phyloP scores from a whole-genome alignment of 768 basidiomycete species.

The Tylopilus intermedius region DNA sequence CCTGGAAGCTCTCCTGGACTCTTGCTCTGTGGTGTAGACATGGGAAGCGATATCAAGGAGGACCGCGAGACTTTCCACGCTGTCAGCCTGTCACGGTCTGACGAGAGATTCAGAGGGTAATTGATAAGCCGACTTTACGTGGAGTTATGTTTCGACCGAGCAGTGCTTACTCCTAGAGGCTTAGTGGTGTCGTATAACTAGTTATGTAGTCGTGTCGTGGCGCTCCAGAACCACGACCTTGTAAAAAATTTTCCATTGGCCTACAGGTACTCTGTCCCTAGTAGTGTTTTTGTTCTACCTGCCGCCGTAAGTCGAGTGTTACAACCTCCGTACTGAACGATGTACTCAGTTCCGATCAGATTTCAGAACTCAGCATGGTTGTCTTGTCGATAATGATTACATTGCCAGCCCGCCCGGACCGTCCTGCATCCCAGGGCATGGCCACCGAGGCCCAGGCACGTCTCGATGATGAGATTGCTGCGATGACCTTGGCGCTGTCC shows the following conservation, averaged over 20 bases:
- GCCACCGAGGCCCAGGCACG: not conserved
- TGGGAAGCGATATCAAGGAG: not conserved
- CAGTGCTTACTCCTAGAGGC: no score
- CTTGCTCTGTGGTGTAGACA: conserved; percentile 15
- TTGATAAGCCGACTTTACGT: no score
- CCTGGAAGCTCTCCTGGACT: conserved; percentile 11
- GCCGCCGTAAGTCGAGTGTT: not conserved
- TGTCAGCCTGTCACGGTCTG: no score
- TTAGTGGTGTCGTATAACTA: no score
- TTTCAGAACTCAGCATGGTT: not conserved
- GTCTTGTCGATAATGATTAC: not conserved
- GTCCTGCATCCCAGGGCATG: no score
- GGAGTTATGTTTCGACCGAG: no score
- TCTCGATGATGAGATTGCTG: conserved; percentile 19
- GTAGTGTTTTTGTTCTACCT: not conserved
- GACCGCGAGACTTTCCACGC: no score
- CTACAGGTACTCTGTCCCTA: not conserved
- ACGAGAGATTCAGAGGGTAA: no score
- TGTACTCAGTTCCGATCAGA: not conserved
- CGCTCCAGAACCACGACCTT: no score
- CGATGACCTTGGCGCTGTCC: conserved; percentile 10
- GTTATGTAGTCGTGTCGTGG: no score
- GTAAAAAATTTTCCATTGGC: not conserved
- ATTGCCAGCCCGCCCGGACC: not conserved
- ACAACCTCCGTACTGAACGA: not conserved